Evolutionary conservation across 2,329 filamentous ascomycete genomes (phyloP), one percentile per base, ranked within the genome.

Genomic region (Coniochaeta hoffmannii): DNA sequence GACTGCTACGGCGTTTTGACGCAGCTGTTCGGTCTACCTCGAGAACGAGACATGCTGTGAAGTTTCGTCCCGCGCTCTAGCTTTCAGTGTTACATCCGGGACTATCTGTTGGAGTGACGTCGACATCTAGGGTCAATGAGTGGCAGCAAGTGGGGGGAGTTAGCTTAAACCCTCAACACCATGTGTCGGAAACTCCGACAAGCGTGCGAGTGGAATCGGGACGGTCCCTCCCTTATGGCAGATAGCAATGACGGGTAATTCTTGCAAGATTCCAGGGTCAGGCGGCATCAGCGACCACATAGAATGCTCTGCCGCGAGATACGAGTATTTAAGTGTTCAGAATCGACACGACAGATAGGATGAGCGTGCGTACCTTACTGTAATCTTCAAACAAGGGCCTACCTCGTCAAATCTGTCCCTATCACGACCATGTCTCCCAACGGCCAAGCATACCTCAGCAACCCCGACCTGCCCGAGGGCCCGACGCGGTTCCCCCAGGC

Each of bases 401-500:
- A 34, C 35, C 28, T 51, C 50, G 34, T 58, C 4, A 10, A 34
- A 14, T 34, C 32, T 34, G 32, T 12, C 32, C 10, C 32, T 7
- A 56, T n/a, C 51, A 60, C 26, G 49, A 58, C 15, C 22, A 69
- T 71, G 68, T 61, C 64, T 31, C 60, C 63, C 52, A 71, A 71
- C 64, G 68, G 68, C 36, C 59, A 68, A 53, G 62, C 65, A 22
- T 71, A 66, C 60, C 60, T 72, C n/a, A 54, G 63, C 44, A 64
- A 69, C 54, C 68, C 69, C 14, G 57, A 64, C 41, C 62, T 58
- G 14, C 60, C 62, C 7, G 58, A 63, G 14, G 63, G 64, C 1
- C 49, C 60, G 3, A 69, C 64, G 31, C 57, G 59, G 26, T 73
- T 68, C 50, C 64, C 69, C 3, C 68, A 73, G 30, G 71, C 71